Conservation (phyloP, 495 filamentous ascomycete genomes). For the Aspergillus nidulans region DNA sequence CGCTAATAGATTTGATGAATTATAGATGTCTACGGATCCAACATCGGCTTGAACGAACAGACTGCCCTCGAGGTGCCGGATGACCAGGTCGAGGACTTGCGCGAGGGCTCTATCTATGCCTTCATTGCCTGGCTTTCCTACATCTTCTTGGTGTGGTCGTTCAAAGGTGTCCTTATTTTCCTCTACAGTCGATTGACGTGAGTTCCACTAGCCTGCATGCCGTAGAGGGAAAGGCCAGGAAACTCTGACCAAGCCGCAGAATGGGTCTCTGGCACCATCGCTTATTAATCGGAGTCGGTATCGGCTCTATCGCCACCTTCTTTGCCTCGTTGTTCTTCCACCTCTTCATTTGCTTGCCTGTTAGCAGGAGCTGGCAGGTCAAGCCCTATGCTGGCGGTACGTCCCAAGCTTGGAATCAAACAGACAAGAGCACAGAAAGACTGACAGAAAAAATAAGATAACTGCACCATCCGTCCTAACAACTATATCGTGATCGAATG, state of each 20-base stretch:
- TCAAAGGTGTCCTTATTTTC: conserved; percentile 45
- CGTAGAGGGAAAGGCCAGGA: background rate
- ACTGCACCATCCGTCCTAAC: conserved; percentile 13
- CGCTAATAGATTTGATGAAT: too few species aligned
- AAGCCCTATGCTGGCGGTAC: conserved; percentile 38
- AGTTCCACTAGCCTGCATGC: background rate
- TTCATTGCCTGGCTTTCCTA: conserved; percentile 42
- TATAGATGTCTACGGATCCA: too few species aligned
- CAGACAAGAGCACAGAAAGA: too few species aligned
- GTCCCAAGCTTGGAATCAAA: too few species aligned
- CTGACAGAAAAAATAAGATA: conserved; percentile 1
- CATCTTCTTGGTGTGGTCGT: conserved; percentile 40
- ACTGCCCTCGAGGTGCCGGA: conserved; percentile 10
- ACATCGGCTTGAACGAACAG: conserved; percentile 12
- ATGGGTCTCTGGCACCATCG: conserved; percentile 17
- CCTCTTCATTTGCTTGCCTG: conserved; percentile 37
- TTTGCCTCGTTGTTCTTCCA: conserved; percentile 39
- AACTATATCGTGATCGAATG: too few species aligned
- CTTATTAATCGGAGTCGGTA: background rate
- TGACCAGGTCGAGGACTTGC: background rate
- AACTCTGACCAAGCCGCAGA: background rate
- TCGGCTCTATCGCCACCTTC: conserved; percentile 35
- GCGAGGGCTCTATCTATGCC: conserved; percentile 8
- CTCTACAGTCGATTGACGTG: conserved; percentile 50
- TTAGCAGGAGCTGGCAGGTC: conserved; percentile 44